These are phyloP conservation scores for Hanseniaspora guilliermondii DNA, from an alignment of 805 yeast genomes.

Conservation along the genomic window DNA sequence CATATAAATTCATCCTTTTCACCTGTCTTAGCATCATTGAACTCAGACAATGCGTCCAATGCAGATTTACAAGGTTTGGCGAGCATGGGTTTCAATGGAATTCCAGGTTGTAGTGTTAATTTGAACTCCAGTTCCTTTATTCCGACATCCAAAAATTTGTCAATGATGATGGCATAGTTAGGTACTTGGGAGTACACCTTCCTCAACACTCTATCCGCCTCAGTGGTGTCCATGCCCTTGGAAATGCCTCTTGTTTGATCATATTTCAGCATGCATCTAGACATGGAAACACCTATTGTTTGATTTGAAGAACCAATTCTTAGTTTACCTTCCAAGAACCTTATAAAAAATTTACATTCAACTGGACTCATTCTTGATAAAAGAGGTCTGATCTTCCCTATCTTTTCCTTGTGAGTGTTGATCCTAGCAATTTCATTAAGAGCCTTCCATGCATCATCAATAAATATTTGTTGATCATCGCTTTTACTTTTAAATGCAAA, in stretches of 20 bases:
- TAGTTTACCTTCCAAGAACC: slow-evolving; percentile 85
- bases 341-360: slow-evolving; percentile 81
- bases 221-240: slow-evolving; percentile 31
- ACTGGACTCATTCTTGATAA: slow-evolving; percentile 71
- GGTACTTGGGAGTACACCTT: slow-evolving; percentile 86
- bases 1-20: slow-evolving; percentile 55
- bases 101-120: slow-evolving; percentile 74
- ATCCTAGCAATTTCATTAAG: slow-evolving; percentile 77
- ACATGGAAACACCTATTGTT: slow-evolving; percentile 69
- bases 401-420: slow-evolving; percentile 68
- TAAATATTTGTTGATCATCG: slow-evolving; percentile 40
- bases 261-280: slow-evolving; percentile 63
- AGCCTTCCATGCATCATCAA: slow-evolving; percentile 58
- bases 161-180: slow-evolving; percentile 70
- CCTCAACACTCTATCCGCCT: slow-evolving; percentile 67
- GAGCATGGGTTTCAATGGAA: slow-evolving; percentile 93
- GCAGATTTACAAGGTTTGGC: slow-evolving; percentile 95
- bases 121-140: slow-evolving; percentile 50
- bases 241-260: slow-evolving; percentile 31
- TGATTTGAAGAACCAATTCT: slow-evolving; percentile 92
- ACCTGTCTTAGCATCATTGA: slow-evolving; percentile 44
- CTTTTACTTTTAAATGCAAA: slow-evolving; percentile 53
- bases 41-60: slow-evolving; percentile 80
- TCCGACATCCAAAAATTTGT: slow-evolving; percentile 54
- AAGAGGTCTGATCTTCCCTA: slow-evolving; percentile 67